These are phyloP conservation scores for Petasospora rhodanensis DNA, from an alignment of 1,139 yeast species.

Conservation along the genomic window DNA sequence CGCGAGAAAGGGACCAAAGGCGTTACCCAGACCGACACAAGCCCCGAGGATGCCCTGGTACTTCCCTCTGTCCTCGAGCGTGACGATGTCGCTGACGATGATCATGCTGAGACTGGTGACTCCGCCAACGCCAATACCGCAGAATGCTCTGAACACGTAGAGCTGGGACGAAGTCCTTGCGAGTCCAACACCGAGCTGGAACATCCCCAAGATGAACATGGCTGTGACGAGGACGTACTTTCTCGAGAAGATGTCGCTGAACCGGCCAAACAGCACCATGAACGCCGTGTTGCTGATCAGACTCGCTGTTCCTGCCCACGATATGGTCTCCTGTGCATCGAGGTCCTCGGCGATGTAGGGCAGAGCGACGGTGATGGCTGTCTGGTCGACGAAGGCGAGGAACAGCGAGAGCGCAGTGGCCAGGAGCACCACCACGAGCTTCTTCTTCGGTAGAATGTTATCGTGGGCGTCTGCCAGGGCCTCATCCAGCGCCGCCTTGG, in stretches of 20 bases:
- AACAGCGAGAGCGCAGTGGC: slow-evolving; percentile 14
- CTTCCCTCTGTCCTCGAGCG: slow-evolving; percentile 36
- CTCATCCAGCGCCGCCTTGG: too few relatives aligned
- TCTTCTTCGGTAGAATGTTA: slow-evolving; percentile 6
- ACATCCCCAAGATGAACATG: slow-evolving; percentile 33
- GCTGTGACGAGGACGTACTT: slow-evolving; percentile 32
- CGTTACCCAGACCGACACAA: slow-evolving; percentile 45
- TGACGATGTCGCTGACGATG: slow-evolving; percentile 37
- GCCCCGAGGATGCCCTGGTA: slow-evolving; percentile 38
- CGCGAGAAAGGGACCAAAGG: slow-evolving; percentile 53
- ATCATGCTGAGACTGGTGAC: slow-evolving; percentile 36
- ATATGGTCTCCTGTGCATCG: slow-evolving; percentile 34
- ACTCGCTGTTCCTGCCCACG: slow-evolving; percentile 46
- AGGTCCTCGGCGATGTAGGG: slow-evolving; percentile 39
- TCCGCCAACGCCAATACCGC: slow-evolving; percentile 41
- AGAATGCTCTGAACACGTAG: slow-evolving; percentile 35
- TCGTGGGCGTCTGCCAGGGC: slow-evolving; percentile 16
- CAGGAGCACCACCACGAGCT: slow-evolving; percentile 8
- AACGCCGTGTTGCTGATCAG: slow-evolving; percentile 42
- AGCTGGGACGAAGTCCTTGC: slow-evolving; percentile 33
- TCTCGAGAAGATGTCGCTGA: slow-evolving; percentile 43
- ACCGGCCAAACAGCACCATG: slow-evolving; percentile 38
- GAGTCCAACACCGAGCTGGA: slow-evolving; percentile 32
- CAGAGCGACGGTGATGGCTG: slow-evolving; percentile 38
- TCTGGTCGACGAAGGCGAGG: slow-evolving; percentile 14